These are phyloP conservation scores for Podaxis sp. DNA, from an alignment of 768 basidiomycete genomes.

Conservation along the genomic window DNA sequence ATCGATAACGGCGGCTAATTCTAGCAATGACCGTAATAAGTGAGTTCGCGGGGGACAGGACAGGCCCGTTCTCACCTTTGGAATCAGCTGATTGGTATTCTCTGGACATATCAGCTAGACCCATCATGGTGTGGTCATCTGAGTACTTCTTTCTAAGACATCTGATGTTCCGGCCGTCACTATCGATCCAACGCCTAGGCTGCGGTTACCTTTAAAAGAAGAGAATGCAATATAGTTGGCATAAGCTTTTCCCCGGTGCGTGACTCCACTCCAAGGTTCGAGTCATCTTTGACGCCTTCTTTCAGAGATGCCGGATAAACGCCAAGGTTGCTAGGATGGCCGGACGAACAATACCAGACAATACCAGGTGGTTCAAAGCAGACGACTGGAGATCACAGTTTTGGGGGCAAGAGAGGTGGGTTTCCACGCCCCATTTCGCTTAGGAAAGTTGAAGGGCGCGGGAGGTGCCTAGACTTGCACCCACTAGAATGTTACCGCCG, in stretches of 20 bases:
- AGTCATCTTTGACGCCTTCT: not conserved
- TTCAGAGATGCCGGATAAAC: not conserved
- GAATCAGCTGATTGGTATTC: constrained; percentile 5
- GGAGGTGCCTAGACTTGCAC: not conserved
- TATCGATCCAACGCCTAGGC: not conserved
- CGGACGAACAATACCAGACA: too few relatives aligned
- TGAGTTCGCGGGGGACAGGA: not conserved
- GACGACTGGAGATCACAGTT: not conserved
- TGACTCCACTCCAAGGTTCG: not conserved
- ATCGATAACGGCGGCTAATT: not conserved
- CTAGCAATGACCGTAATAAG: not conserved
- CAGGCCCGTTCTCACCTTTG: not conserved
- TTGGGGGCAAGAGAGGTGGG: not conserved
- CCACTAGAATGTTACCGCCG: not conserved
- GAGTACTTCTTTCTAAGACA: not conserved
- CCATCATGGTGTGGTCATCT: constrained; percentile 1
- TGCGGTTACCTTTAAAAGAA: not conserved
- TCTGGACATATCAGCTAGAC: not conserved
- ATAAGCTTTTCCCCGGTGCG: not conserved
- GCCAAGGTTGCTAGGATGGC: too few relatives aligned
- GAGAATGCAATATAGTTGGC: not conserved
- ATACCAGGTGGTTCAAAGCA: too few relatives aligned
- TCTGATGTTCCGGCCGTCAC: constrained; percentile 1
- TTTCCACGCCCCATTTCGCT: not conserved
- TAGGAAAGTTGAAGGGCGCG: not conserved